Base-by-base conservation (phyloP, 345 rosid species). In the Passiflora organensis region DNA sequence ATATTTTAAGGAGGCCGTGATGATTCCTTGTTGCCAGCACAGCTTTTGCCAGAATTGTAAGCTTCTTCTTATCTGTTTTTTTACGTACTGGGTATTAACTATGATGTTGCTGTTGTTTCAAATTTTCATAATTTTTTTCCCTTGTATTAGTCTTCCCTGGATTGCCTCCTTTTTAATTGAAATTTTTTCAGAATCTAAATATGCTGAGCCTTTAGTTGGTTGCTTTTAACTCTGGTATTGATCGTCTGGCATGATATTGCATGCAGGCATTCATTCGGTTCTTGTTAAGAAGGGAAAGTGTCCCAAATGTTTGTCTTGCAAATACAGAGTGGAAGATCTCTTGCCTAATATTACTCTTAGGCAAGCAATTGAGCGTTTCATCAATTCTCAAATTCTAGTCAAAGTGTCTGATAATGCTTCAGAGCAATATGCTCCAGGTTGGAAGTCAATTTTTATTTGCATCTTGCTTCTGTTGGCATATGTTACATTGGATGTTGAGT, bases 21-120 rank as follows among this genome's bases (percentile, higher is more conserved):
- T 80, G 85, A 80, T 80, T 43, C 80, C 80, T 55, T 80, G 85
- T 63, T 80, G 82, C 72, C 82, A 77, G 62, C 77, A 74, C 41
- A 80, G 82, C 69, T 80, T 76, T 46, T 80, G 85, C 36, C 70
- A 60, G 72, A 64, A 50, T 58, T 80, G 85, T 74, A 77, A 77
- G 80, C 34, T 63, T 42, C 46, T 51, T 60, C 6, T 14, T n/a
- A 28, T 19, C 15, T 43, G 25, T 44, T 16, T 14, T 15, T 38
- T 14, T 10, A 32, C 11, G 15, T 24, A 0, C 18, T 5, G 10
- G 24, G 15, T 23, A 16, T 10, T 12, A 18, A 34, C 34, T 19
- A 53, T 48, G 13, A 36, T 39, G 2, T 47, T 28, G n/a, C 34
- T 28, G 34, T 28, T 28, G 3, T 2, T 16, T 39, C 41, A n/a